Conservation (phyloP, 768 basidiomycete genomes). For the Kwoniella europaea region DNA sequence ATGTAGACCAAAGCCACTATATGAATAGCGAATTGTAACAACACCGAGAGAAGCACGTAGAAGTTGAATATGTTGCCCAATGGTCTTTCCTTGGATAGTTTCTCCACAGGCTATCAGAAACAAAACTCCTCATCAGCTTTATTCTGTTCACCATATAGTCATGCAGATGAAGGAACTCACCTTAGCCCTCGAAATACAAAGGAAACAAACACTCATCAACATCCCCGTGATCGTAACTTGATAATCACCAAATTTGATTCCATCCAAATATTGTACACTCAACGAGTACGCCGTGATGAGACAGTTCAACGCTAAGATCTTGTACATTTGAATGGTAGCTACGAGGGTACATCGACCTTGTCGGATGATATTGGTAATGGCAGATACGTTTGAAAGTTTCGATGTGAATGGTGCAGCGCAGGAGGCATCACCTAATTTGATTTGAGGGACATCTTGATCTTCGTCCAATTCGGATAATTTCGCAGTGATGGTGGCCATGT, state of each 20-base stretch:
- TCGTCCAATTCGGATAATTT: conserved; percentile 91
- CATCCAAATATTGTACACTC: conserved; percentile 95
- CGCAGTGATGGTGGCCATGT: conserved; percentile 76
- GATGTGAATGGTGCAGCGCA: conserved; percentile 99
- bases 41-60: conserved; percentile 88
- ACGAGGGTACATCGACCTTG: conserved; percentile 98
- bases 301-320: conserved; percentile 96
- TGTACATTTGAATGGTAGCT: conserved; percentile 99
- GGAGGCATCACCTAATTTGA: conserved; percentile 98
- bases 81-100: conserved; percentile 89
- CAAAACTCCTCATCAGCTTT: neutral
- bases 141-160: neutral
- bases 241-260: conserved; percentile 99
- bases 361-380: conserved; percentile 95
- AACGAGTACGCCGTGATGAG: conserved; percentile 98
- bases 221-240: conserved; percentile 96
- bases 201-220: conserved; percentile 97
- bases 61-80: conserved; percentile 95
- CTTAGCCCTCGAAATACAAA: conserved; percentile 96
- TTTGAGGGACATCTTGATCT: conserved; percentile 90
- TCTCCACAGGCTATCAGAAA: conserved; percentile 81
- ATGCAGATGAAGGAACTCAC: conserved; percentile 61
- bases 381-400: conserved; percentile 94
- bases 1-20: conserved; percentile 90
- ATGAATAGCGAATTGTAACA: conserved; percentile 92